phyloP scores from a whole-genome alignment of 192 early-diverging fungal species.

The Diversispora epigaea region DNA sequence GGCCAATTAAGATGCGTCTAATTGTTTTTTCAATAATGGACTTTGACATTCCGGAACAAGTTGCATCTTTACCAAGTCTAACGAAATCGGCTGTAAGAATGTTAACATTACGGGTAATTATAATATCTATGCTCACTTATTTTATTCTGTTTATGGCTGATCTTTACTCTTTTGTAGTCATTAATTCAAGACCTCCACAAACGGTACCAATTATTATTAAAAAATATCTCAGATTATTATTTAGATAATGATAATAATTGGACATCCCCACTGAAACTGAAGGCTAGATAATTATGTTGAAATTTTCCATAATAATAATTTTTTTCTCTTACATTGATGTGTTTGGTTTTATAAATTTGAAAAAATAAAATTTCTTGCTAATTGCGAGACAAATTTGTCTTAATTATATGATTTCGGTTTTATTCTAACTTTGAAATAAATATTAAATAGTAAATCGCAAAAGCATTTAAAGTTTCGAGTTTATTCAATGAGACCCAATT shows the following conservation, averaged over 20 bases:
- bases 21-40: slow-evolving; percentile 28
- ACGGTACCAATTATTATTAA: slow-evolving; percentile 21
- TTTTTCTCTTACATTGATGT: slow-evolving; percentile 5
- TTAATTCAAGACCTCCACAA: slow-evolving; percentile 25
- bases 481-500: no score
- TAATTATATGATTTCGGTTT: not conserved
- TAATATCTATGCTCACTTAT: slow-evolving; percentile 26
- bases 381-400: slow-evolving; percentile 7
- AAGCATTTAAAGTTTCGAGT: slow-evolving; percentile 16
- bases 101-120: slow-evolving; percentile 29
- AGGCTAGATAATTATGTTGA: slow-evolving; percentile 18
- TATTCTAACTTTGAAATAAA: not conserved
- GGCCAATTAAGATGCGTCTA: slow-evolving; percentile 13
- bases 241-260: slow-evolving; percentile 25
- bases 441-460: not conserved
- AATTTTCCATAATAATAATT: no score
- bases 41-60: slow-evolving; percentile 29
- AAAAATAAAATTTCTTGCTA: slow-evolving; percentile 31
- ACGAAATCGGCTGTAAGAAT: slow-evolving; percentile 21
- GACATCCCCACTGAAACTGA: slow-evolving; percentile 28
- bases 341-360: slow-evolving; percentile 26
- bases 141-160: slow-evolving; percentile 19
- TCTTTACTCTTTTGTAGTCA: slow-evolving; percentile 26
- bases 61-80: slow-evolving; percentile 31
- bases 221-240: slow-evolving; percentile 27